Conservation (phyloP, 1,284 basidiomycete species). For the Trichosporon asahii region DNA sequence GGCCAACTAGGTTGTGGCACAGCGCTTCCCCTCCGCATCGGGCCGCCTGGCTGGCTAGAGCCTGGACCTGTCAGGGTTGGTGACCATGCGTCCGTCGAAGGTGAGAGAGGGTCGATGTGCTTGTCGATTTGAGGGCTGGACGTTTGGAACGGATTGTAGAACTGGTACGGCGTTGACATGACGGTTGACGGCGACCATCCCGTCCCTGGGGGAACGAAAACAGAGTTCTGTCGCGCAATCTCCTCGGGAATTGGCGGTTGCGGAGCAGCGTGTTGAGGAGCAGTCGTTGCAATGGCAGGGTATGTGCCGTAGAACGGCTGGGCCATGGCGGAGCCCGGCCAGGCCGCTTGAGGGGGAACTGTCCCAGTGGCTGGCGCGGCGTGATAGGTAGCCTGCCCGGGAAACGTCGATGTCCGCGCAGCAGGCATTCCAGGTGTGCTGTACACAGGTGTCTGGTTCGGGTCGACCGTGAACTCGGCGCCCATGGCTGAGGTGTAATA, state of each 20-base stretch:
- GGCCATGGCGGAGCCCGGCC: conserved; percentile 12
- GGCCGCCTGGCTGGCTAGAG: not conserved
- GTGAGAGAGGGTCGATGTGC: conserved; percentile 17
- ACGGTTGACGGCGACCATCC: conserved; percentile 23
- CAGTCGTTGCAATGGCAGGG: conserved; percentile 8
- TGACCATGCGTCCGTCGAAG: conserved; percentile 20
- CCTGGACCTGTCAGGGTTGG: conserved; percentile 1
- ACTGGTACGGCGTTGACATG: conserved; percentile 22
- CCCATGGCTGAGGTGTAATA: conserved; percentile 23
- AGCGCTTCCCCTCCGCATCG: conserved; percentile 9
- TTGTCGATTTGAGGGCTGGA: conserved; percentile 17
- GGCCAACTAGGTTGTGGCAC: not conserved
- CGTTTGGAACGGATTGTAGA: conserved; percentile 16
- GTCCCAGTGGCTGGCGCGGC: conserved; percentile 17
- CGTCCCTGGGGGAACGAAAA: conserved; percentile 16
- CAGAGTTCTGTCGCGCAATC: conserved; percentile 17
- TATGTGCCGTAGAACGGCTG: conserved; percentile 20
- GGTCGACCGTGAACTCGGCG: conserved; percentile 14
- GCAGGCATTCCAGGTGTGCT: not conserved
- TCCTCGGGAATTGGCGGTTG: conserved; percentile 12
- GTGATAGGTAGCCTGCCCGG: conserved; percentile 15
- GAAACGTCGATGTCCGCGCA: not conserved
- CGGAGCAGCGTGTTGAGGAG: conserved; percentile 15
- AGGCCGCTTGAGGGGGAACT: conserved; percentile 14
- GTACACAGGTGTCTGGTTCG: conserved; percentile 9